Percentiles rank a stretch among this genome's conserved stretches.
These are phyloP conservation scores for Priceomyces medius DNA, from an alignment of 805 yeast species.

Conservation along the genomic window DNA sequence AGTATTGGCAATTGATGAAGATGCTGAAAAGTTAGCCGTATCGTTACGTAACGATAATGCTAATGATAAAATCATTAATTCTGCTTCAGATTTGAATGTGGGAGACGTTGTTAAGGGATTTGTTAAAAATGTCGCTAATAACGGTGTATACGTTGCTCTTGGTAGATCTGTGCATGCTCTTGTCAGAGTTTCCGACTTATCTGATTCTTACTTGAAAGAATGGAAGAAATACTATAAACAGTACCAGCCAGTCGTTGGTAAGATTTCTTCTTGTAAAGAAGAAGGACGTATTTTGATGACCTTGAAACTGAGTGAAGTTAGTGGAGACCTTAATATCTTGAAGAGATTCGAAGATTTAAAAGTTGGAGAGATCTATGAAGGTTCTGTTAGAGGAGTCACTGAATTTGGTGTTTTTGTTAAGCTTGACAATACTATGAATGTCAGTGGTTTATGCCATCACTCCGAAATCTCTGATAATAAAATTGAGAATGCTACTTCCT, in stretches of 20 bases:
- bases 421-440: constrained; percentile 67
- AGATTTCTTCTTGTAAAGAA: constrained; percentile 59
- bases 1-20: constrained; percentile 47
- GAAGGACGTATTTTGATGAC: constrained; percentile 72
- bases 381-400: constrained; percentile 70
- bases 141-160: constrained; percentile 75
- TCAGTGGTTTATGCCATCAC: constrained; percentile 86
- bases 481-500: constrained; percentile 54
- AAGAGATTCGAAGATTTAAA: constrained; percentile 67
- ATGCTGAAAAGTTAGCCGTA: constrained; percentile 56
- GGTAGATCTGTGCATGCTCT: constrained; percentile 73
- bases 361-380: constrained; percentile 72
- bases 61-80: constrained; percentile 48
- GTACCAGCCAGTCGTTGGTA: constrained; percentile 74
- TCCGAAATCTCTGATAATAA: constrained; percentile 76
- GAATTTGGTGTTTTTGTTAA: constrained; percentile 91
- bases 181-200: constrained; percentile 75
- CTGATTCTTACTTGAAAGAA: constrained; percentile 78
- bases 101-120: constrained; percentile 84
- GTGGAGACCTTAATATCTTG: constrained; percentile 60
- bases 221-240: constrained; percentile 79
- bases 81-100: constrained; percentile 53
- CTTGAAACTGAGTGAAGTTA: constrained; percentile 75
- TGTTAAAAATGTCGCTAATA: constrained; percentile 67
- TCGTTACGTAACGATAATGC: constrained; percentile 58